These are phyloP conservation scores for Lasiodiplodia theobromae DNA, from an alignment of 2,329 filamentous ascomycete species.

Conservation along the genomic window DNA sequence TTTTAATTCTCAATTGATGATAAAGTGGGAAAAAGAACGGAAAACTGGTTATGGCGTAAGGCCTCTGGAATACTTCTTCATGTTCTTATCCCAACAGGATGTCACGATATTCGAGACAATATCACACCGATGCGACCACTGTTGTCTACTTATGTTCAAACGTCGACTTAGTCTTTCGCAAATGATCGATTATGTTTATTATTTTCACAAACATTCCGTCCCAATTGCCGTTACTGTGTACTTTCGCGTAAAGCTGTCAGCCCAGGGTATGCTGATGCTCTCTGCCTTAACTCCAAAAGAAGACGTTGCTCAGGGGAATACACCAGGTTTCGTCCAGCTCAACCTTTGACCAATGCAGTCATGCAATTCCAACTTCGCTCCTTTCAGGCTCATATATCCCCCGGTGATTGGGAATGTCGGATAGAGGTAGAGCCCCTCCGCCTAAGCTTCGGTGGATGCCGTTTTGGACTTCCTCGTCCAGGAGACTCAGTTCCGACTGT, in stretches of 20 bases:
- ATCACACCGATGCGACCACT: too few species aligned
- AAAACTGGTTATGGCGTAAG: too few species aligned
- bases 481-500: slow-evolving; percentile 22
- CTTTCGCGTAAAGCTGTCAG: neutral
- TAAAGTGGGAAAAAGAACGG: too few species aligned
- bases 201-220: neutral
- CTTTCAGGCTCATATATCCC: slow-evolving; percentile 24
- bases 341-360: neutral
- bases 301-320: neutral
- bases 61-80: too few species aligned
- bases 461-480: slow-evolving; percentile 30
- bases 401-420: slow-evolving; percentile 20
- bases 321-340: neutral
- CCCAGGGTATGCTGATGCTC: neutral
- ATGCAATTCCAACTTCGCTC: slow-evolving; percentile 14
- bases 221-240: neutral
- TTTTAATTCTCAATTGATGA: too few species aligned
- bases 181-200: neutral
- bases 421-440: slow-evolving; percentile 21
- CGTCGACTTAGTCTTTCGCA: neutral
- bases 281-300: neutral
- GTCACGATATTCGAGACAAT: too few species aligned
- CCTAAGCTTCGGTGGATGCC: slow-evolving; percentile 31
- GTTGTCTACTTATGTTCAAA: neutral
- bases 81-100: too few species aligned